A percentile compares a stretch with the other conserved stretches of the same genome.
phyloP scores from a whole-genome alignment of 192 early-diverging fungal genomes.

The Coemansia sp. region DNA sequence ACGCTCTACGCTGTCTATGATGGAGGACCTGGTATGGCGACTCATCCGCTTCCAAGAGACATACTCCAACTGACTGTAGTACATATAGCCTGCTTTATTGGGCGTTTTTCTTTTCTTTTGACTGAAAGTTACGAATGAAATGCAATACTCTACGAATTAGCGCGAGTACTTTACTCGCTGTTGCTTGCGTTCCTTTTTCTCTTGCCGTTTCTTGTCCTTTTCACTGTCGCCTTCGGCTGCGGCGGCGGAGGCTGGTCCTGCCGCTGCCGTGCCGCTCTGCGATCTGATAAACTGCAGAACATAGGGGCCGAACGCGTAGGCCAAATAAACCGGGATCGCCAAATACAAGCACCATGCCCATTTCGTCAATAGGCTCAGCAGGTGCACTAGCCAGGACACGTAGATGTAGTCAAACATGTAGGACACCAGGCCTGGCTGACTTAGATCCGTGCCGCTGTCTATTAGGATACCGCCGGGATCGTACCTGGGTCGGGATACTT shows the following conservation, averaged over 20 bases:
- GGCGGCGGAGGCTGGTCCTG: not conserved
- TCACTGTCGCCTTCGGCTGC: conserved; percentile 21
- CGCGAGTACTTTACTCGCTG: conserved; percentile 42
- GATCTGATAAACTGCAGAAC: conserved; percentile 27
- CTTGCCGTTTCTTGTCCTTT: conserved; percentile 39
- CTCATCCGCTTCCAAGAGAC: conserved; percentile 55
- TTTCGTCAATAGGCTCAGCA: conserved; percentile 37
- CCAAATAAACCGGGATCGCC: conserved; percentile 45
- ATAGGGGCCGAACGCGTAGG: conserved; percentile 34
- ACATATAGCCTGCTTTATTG: not conserved
- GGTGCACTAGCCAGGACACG: conserved; percentile 76
- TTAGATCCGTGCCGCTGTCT: conserved; percentile 58
- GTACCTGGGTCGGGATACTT: conserved; percentile 43
- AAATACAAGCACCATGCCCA: conserved; percentile 54
- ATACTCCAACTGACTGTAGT: conserved; percentile 27
- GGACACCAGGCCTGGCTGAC: conserved; percentile 56
- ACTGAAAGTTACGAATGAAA: not conserved
- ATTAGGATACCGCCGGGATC: conserved; percentile 47
- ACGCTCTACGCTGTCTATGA: conserved; percentile 44
- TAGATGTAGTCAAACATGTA: conserved; percentile 89
- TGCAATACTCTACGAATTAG: not conserved
- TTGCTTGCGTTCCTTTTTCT: conserved; percentile 57
- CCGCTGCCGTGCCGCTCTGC: not conserved
- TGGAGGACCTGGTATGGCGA: conserved; percentile 53
- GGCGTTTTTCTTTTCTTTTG: too few species aligned